These are phyloP conservation scores for Termitomyces titanicus DNA, from an alignment of 768 basidiomycete species.

Conservation along the genomic window DNA sequence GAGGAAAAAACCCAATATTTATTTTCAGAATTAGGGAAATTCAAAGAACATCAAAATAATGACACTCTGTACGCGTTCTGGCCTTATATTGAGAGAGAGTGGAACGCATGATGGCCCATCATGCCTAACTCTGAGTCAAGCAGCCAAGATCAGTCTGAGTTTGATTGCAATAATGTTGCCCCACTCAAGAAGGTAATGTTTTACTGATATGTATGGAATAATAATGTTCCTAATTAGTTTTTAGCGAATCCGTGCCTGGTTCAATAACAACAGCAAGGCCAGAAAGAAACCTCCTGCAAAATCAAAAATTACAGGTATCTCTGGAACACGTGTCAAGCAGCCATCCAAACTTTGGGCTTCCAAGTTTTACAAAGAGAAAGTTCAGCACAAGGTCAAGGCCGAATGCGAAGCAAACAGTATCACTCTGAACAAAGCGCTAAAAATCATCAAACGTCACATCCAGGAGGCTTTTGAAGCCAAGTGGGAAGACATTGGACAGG, in stretches of 20 bases:
- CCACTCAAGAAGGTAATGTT: background rate
- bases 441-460: background rate
- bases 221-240: too few species aligned
- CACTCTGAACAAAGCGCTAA: background rate
- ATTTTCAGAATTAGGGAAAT: background rate
- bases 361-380: background rate
- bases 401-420: background rate
- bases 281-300: background rate
- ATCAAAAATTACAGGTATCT: background rate
- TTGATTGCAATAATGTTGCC: too few species aligned
- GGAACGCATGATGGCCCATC: background rate
- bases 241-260: too few species aligned
- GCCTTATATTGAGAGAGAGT: background rate
- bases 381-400: background rate
- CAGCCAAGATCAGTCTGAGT: too few species aligned
- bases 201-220: too few species aligned
- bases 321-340: background rate
- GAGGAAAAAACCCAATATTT: background rate
- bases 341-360: background rate
- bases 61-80: background rate
- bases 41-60: background rate
- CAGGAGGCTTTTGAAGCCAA: background rate
- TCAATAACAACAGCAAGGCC: background rate
- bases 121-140: too few species aligned
- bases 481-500: background rate